Percentiles rank a stretch among this genome's conserved stretches.
phyloP scores from a whole-genome alignment of 1,284 basidiomycete species.

The Ustilago shanxiensis region DNA sequence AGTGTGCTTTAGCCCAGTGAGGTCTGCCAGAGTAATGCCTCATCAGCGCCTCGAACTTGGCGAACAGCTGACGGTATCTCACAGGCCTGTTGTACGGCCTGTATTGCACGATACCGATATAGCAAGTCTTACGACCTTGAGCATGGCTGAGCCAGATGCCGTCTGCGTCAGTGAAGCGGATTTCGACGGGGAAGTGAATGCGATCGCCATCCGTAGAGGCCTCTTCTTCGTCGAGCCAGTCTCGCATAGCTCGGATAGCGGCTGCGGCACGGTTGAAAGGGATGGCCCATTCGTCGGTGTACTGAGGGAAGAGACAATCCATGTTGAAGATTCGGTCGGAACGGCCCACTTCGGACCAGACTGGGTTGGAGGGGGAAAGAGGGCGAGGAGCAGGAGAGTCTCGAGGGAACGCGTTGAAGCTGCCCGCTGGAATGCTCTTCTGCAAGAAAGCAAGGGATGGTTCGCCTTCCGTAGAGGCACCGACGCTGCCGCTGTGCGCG shows the following conservation, averaged over 20 bases:
- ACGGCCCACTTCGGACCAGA: constrained; percentile 53
- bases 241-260: constrained; percentile 81
- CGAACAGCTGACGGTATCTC: constrained; percentile 86
- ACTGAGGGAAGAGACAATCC: constrained; percentile 69
- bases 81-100: constrained; percentile 90
- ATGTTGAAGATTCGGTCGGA: constrained; percentile 68
- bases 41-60: constrained; percentile 83
- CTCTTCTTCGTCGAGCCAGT: constrained; percentile 80
- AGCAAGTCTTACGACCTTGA: constrained; percentile 83
- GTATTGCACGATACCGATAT: constrained; percentile 96
- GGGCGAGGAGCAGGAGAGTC: constrained; percentile 42
- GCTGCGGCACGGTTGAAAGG: constrained; percentile 75
- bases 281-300: constrained; percentile 84
- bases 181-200: constrained; percentile 92
- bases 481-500: constrained; percentile 19
- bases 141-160: constrained; percentile 94
- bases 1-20: constrained; percentile 97
- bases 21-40: constrained; percentile 83
- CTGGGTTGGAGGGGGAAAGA: constrained; percentile 34
- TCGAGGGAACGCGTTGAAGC: constrained; percentile 30
- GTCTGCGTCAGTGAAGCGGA: constrained; percentile 88
- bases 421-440: constrained; percentile 28
- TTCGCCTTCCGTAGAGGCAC: constrained; percentile 31
- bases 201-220: constrained; percentile 79
- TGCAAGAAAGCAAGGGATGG: constrained; percentile 26